phyloP scores from a whole-genome alignment of 176 grass and related monocot species.

The Eleusine indica region DNA sequence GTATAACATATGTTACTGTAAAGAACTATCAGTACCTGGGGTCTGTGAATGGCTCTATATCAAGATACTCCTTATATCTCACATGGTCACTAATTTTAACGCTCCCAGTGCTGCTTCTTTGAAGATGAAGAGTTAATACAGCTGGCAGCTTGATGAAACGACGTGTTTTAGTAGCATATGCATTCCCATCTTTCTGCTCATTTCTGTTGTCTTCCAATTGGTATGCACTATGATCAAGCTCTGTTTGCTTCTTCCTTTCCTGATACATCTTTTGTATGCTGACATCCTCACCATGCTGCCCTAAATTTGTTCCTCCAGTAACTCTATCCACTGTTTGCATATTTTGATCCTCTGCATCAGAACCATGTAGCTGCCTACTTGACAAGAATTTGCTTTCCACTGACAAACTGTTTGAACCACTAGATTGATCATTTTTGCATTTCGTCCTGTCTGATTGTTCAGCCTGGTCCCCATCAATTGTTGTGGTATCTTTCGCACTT shows the following conservation, averaged over 20 bases:
- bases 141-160: slow-evolving; percentile 51
- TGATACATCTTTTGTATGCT: slow-evolving; percentile 7
- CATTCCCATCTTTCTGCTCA: slow-evolving; percentile 37
- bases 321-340: background rate
- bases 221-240: slow-evolving; percentile 6
- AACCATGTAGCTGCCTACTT: slow-evolving; percentile 22
- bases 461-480: background rate
- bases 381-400: slow-evolving; percentile 30
- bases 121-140: slow-evolving; percentile 30
- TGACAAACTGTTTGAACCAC: slow-evolving; percentile 15
- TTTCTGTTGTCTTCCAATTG: slow-evolving; percentile 22
- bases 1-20: background rate
- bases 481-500: slow-evolving; percentile 10
- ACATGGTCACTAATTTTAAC: background rate
- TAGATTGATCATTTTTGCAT: slow-evolving; percentile 38
- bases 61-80: slow-evolving; percentile 24
- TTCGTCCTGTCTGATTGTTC: slow-evolving; percentile 28
- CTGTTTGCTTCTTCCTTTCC: background rate
- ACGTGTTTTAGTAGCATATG: slow-evolving; percentile 43
- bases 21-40: slow-evolving; percentile 19
- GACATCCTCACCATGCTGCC: slow-evolving; percentile 1
- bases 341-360: slow-evolving; percentile 31
- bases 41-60: background rate
- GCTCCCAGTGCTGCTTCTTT: background rate
- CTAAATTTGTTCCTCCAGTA: slow-evolving; percentile 8